Evolutionary conservation across 2,329 filamentous ascomycete genomes (phyloP).

Genomic region (Botrytis tulipae): DNA sequence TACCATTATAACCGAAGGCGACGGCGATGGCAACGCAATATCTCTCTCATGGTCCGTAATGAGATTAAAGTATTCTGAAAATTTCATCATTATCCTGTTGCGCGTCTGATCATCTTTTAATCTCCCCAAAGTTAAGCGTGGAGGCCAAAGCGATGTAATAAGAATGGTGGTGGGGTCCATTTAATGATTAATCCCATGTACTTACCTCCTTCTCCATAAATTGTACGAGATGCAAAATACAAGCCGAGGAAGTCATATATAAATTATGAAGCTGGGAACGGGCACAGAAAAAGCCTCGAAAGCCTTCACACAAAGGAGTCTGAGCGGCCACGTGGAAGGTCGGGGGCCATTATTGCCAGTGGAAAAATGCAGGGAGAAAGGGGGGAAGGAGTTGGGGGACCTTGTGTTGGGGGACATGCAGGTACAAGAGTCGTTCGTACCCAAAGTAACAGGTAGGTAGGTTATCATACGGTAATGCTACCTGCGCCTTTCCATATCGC

Average conservation of each 20-base stretch:
- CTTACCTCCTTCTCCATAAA: neutral
- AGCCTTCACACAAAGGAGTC: constrained; percentile 9
- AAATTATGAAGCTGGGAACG: neutral
- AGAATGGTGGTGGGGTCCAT: constrained; percentile 6
- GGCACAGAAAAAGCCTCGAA: neutral
- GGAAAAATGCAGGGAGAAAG: constrained; percentile 5
- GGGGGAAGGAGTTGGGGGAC: neutral
- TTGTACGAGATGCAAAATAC: neutral
- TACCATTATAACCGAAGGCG: neutral
- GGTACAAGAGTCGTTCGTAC: constrained; percentile 9
- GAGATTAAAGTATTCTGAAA: neutral
- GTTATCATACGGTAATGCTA: constrained; percentile 9
- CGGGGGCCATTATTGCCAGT: constrained; percentile 8
- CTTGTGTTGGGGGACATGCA: constrained; percentile 3
- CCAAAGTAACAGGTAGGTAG: neutral
- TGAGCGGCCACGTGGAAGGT: constrained; percentile 20
- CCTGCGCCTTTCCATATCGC: constrained; percentile 13
- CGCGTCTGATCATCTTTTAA: constrained; percentile 7
- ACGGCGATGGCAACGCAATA: neutral
- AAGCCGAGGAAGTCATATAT: neutral
- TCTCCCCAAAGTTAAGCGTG: constrained; percentile 11
- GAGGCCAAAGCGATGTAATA: constrained; percentile 10
- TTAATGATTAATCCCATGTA: constrained; percentile 6
- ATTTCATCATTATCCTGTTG: neutral
- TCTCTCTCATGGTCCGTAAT: neutral